Evolutionary conservation across 192 early-diverging fungal genomes (phyloP).

Genomic region (Allomyces macrogynus): DNA sequence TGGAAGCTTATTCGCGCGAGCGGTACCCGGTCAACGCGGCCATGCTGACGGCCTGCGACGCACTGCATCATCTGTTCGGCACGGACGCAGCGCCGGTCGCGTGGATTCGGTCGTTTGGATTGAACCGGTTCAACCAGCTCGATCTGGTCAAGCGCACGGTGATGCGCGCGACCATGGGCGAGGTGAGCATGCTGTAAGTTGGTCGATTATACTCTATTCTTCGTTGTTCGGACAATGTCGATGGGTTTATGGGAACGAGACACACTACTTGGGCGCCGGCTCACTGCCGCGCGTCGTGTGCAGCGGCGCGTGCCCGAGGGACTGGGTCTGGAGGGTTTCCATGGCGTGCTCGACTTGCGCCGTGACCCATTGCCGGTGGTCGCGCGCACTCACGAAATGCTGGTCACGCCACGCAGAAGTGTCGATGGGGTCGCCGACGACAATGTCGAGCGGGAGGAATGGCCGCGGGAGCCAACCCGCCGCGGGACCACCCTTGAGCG

Average conservation of each 20-base stretch:
- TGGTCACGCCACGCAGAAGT: background rate
- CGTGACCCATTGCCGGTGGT: no score
- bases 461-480: constrained; percentile 10
- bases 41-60: constrained; percentile 72
- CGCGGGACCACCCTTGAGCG: background rate
- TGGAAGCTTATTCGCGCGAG: constrained; percentile 55
- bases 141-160: constrained; percentile 33
- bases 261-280: background rate
- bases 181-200: background rate
- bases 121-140: constrained; percentile 45
- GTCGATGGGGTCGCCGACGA: constrained; percentile 53
- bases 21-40: constrained; percentile 64
- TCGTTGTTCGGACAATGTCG: no score
- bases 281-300: no score
- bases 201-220: no score
- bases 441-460: constrained; percentile 31
- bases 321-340: no score
- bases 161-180: constrained; percentile 7
- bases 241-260: background rate
- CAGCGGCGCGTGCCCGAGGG: no score
- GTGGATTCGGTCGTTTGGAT: constrained; percentile 46
- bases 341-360: no score
- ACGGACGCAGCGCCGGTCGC: constrained; percentile 38
- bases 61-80: constrained; percentile 55
- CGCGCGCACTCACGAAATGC: no score